Conservation (phyloP, 2,329 filamentous ascomycete genomes). For the Ambrosiella xylebori region DNA sequence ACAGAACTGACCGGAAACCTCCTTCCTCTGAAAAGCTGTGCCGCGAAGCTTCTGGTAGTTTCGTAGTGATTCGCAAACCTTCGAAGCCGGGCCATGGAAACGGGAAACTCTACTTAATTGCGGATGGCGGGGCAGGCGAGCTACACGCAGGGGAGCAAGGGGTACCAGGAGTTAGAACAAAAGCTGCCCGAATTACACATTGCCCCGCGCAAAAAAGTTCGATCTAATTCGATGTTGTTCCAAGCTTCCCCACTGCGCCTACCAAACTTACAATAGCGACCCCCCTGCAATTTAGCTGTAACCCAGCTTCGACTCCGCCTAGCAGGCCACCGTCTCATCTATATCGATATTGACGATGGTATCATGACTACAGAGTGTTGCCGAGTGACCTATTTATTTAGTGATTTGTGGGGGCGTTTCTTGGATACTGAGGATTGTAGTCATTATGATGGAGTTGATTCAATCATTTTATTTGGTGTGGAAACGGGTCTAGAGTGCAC, state of each 20-base stretch:
- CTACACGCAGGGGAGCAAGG: slow-evolving; percentile 1
- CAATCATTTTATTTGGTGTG: too few relatives aligned
- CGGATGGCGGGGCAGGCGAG: slow-evolving; percentile 1
- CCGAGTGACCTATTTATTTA: background rate
- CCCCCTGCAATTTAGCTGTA: background rate
- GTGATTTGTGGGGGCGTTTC: background rate
- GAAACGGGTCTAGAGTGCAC: too few relatives aligned
- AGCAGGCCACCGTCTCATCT: background rate
- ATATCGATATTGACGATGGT: background rate
- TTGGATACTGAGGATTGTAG: too few relatives aligned
- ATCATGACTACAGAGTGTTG: background rate
- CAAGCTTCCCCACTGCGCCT: slow-evolving; percentile 16
- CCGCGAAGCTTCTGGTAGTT: background rate
- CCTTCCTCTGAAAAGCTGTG: background rate
- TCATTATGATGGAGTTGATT: too few relatives aligned
- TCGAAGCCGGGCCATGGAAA: background rate
- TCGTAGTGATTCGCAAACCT: background rate
- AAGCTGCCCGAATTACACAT: slow-evolving; percentile 11
- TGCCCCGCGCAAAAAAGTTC: slow-evolving; percentile 18
- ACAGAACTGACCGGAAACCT: background rate
- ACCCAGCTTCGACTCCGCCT: background rate
- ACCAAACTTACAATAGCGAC: slow-evolving; percentile 5
- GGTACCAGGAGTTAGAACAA: slow-evolving; percentile 1
- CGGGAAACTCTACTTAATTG: background rate
- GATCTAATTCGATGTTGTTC: slow-evolving; percentile 28